These are phyloP conservation scores for Maudiozyma saulgeensis DNA, from an alignment of 805 yeast genomes.

Conservation along the genomic window DNA sequence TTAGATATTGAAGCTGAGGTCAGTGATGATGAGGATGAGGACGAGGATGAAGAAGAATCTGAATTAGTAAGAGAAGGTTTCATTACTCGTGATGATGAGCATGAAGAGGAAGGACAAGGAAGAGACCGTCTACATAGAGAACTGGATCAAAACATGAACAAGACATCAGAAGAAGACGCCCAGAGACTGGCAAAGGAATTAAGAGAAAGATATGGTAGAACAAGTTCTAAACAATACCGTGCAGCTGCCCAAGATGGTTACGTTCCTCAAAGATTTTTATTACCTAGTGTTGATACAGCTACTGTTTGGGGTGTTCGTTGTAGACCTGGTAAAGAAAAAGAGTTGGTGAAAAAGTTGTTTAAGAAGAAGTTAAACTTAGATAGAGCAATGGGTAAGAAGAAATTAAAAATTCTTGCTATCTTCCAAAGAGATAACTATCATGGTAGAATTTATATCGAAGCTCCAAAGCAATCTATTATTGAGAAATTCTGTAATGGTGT, in stretches of 20 bases:
- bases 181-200: conserved; percentile 86
- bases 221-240: conserved; percentile 68
- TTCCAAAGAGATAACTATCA: conserved; percentile 90
- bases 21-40: conserved; percentile 88
- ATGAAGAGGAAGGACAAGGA: conserved; percentile 41
- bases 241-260: conserved; percentile 67
- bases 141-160: conserved; percentile 78
- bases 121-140: conserved; percentile 80
- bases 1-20: conserved; percentile 98
- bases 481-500: conserved; percentile 81
- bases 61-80: conserved; percentile 77
- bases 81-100: conserved; percentile 45
- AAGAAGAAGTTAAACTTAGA: conserved; percentile 76
- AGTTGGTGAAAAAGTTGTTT: conserved; percentile 70
- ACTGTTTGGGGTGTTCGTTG: conserved; percentile 93
- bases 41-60: conserved; percentile 91
- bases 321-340: conserved; percentile 88
- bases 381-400: conserved; percentile 50
- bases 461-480: conserved; percentile 86
- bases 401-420: conserved; percentile 78
- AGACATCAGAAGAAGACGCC: conserved; percentile 87
- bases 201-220: conserved; percentile 85
- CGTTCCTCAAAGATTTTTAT: conserved; percentile 84
- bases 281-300: conserved; percentile 96
- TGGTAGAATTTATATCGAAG: conserved; percentile 91